Evolutionary conservation across 2,329 filamentous ascomycete species (phyloP).

Genomic region (Ophiostoma sp.): DNA sequence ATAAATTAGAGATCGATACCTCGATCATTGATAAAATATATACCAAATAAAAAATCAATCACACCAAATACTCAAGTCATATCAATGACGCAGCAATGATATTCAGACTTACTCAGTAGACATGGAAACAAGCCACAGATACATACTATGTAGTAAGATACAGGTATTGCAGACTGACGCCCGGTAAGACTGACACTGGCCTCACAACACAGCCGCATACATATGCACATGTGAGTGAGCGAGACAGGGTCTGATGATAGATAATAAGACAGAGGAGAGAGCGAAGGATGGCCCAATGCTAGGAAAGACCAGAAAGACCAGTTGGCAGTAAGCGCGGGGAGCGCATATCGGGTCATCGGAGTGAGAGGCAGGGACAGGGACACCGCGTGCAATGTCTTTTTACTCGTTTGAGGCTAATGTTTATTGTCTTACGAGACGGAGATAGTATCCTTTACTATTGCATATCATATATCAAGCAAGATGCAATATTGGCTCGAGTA

Average conservation of each 20-base stretch:
- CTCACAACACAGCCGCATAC: neutral
- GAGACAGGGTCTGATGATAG: neutral
- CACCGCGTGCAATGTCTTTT: neutral
- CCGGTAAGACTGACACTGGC: neutral
- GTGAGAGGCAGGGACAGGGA: neutral
- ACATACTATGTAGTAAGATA: no score
- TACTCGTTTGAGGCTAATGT: neutral
- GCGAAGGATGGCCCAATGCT: neutral
- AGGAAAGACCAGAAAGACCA: neutral
- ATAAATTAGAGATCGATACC: neutral
- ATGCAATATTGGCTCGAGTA: neutral
- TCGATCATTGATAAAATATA: neutral
- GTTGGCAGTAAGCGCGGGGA: neutral
- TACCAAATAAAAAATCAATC: neutral
- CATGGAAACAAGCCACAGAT: neutral
- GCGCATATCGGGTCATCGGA: slow-evolving; percentile 3
- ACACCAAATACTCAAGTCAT: neutral
- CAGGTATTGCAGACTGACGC: neutral
- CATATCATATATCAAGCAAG: neutral
- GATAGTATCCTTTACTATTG: neutral
- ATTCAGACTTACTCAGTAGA: neutral
- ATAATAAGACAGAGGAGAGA: neutral
- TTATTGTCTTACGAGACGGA: neutral
- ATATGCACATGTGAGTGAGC: neutral
- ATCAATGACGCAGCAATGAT: neutral